Evolutionary conservation across 2,329 filamentous ascomycete species (phyloP), one percentile per base, ranked within the genome.

Genomic region (Colletotrichum graminicola): DNA sequence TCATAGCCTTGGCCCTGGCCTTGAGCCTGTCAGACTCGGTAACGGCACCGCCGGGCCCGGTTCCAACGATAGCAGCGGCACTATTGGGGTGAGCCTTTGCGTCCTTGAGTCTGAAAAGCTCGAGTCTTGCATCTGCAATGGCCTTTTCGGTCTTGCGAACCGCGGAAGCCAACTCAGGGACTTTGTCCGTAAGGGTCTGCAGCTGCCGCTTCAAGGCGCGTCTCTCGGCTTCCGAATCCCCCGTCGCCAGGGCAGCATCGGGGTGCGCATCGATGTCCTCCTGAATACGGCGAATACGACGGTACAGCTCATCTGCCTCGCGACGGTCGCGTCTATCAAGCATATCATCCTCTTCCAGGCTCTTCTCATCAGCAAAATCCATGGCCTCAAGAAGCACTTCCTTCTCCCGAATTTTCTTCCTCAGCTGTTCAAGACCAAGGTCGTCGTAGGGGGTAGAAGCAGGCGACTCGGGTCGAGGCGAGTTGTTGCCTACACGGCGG

Each of bases 21-120:
- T 98, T 98, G 75, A 98, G 89, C 65, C 95, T 91, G 82, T 99
- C 96, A 4, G 94, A 93, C 82, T 99, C 96, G 0, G 96, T 99
- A 52, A 99, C 90, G 55, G 90, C 84, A 63, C 96, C 96, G 54
- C 95, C 95, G 69, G 95, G 95, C 12, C 96, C 96, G 73, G 95
- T 98, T 56, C 96, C 96, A 71, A 98, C 90, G 74, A 99, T 94
- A 39, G 91, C 88, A 26, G 92, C 87, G 12, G 94, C 92, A 78
- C 92, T 94, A 74, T 91, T 89, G 3, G 96, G 96, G 79, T 98
- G 90, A 3, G 93, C 93, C 81, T 98, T 98, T 71, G 95, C 94
- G 81, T 99, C 96, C 79, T 91, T 95, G 72, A 98, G 84, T 71
- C 95, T 92, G 88, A 99, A 99, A 2, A 99, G 86, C 80, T 99